These are phyloP conservation scores for Microbotryum lychnidis-dioicae DNA, from an alignment of 1,284 basidiomycete genomes.

Conservation along the genomic window DNA sequence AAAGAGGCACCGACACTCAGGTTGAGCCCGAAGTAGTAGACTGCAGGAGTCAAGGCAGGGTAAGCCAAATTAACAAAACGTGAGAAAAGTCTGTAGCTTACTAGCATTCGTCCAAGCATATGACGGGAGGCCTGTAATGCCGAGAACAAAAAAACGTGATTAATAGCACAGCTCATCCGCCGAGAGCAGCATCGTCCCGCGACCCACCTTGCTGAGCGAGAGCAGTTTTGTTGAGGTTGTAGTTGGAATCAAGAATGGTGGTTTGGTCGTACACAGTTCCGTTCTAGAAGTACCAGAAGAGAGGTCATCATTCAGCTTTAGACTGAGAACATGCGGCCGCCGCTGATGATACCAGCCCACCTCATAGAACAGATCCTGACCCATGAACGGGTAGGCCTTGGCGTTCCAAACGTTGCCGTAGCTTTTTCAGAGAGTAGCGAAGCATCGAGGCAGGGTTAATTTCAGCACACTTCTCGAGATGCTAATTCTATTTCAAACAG, in stretches of 20 bases:
- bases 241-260: constrained; percentile 70
- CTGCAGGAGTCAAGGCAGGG: constrained; percentile 1
- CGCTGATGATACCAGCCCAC: background rate
- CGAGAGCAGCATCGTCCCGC: no score
- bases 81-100: no score
- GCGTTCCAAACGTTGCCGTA: constrained; percentile 50
- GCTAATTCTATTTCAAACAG: no score
- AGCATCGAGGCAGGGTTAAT: no score
- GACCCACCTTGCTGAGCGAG: constrained; percentile 39
- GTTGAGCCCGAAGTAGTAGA: constrained; percentile 26
- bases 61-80: no score
- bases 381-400: constrained; percentile 53
- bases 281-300: constrained; percentile 33
- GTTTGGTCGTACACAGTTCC: constrained; percentile 49
- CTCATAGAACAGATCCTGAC: constrained; percentile 50
- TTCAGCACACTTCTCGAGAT: background rate
- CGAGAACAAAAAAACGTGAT: no score
- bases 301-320: no score
- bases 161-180: background rate
- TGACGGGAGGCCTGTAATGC: constrained; percentile 9
- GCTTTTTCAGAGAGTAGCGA: background rate
- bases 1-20: constrained; percentile 39
- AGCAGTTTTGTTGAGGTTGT: constrained; percentile 62
- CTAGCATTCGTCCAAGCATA: constrained; percentile 18
- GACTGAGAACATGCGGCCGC: no score